phyloP scores from a whole-genome alignment of 169 alveolate genomes.

The Sarcocystis neurona region DNA sequence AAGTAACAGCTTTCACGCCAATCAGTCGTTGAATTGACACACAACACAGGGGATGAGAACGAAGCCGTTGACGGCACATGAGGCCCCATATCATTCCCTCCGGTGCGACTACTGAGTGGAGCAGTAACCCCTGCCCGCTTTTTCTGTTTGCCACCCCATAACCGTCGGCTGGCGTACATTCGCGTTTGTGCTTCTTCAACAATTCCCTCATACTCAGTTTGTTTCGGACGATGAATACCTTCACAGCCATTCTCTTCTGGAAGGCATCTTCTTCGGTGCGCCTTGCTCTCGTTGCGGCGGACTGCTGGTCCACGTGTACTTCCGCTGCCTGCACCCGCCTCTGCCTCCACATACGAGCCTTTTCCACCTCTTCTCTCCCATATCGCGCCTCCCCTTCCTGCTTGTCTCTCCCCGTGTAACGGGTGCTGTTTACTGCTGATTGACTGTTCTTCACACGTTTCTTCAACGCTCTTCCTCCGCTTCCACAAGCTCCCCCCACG shows the following conservation, averaged over 20 bases:
- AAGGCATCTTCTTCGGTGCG: background rate
- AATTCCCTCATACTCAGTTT: background rate
- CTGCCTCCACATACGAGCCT: background rate
- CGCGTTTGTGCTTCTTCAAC: background rate
- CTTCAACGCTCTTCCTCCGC: no score
- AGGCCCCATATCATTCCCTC: background rate
- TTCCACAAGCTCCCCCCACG: no score
- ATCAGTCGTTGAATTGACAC: slow-evolving; percentile 12
- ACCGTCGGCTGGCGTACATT: background rate
- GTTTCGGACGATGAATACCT: background rate
- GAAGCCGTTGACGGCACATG: background rate
- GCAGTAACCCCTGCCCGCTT: background rate
- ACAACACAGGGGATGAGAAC: background rate
- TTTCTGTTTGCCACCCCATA: background rate
- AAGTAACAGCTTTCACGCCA: slow-evolving; percentile 70
- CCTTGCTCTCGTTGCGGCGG: slow-evolving; percentile 5
- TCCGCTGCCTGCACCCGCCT: background rate
- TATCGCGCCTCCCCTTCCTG: background rate
- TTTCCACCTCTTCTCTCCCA: slow-evolving; percentile 16
- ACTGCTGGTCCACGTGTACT: background rate
- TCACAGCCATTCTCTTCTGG: background rate
- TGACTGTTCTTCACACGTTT: no score
- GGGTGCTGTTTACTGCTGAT: slow-evolving; percentile 16
- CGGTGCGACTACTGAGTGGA: background rate
- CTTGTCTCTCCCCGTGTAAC: slow-evolving; percentile 4